Percentiles rank a stretch among this genome's conserved stretches.
These are phyloP conservation scores for Rhodamnia argentea DNA, from an alignment of 345 rosid species.

Conservation along the genomic window DNA sequence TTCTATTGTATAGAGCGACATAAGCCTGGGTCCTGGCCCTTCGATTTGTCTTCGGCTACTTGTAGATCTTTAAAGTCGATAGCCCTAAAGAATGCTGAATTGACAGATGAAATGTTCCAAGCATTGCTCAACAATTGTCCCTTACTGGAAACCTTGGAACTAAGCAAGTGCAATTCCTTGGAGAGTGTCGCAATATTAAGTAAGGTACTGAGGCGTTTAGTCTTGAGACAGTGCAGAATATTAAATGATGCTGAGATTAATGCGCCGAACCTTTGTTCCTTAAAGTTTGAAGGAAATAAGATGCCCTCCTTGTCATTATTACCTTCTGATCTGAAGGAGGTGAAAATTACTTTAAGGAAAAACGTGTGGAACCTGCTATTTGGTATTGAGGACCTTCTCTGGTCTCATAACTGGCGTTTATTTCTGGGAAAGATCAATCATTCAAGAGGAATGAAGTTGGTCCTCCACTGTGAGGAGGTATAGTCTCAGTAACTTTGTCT, in stretches of 20 bases:
- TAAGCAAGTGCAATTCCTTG: constrained; percentile 14
- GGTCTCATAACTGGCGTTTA: constrained; percentile 5
- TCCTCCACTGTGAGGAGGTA: constrained; percentile 11
- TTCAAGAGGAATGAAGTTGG: constrained; percentile 5
- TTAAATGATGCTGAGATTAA: constrained; percentile 12
- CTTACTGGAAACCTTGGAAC: constrained; percentile 15
- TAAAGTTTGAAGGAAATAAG: constrained; percentile 21
- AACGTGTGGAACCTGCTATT: neutral
- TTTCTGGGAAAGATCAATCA: constrained; percentile 14
- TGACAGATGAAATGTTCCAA: constrained; percentile 9
- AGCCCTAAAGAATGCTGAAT: constrained; percentile 8
- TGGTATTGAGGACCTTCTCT: neutral
- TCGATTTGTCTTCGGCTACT: constrained; percentile 3
- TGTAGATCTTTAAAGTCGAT: constrained; percentile 14
- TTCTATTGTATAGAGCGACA: neutral
- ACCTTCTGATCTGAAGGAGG: constrained; percentile 19
- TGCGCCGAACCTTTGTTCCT: constrained; percentile 21
- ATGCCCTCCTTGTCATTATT: constrained; percentile 18
- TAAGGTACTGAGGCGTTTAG: constrained; percentile 6
- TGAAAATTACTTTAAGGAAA: constrained; percentile 9
- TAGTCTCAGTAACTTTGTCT: neutral
- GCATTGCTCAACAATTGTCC: constrained; percentile 2
- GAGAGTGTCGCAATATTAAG: constrained; percentile 4
- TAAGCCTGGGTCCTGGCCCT: neutral
- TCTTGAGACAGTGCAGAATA: constrained; percentile 11